A percentile compares a stretch with the other conserved stretches of the same genome.
Conservation (phyloP, 2,329 filamentous ascomycete species). For the Chalaropsis ovoidea region DNA sequence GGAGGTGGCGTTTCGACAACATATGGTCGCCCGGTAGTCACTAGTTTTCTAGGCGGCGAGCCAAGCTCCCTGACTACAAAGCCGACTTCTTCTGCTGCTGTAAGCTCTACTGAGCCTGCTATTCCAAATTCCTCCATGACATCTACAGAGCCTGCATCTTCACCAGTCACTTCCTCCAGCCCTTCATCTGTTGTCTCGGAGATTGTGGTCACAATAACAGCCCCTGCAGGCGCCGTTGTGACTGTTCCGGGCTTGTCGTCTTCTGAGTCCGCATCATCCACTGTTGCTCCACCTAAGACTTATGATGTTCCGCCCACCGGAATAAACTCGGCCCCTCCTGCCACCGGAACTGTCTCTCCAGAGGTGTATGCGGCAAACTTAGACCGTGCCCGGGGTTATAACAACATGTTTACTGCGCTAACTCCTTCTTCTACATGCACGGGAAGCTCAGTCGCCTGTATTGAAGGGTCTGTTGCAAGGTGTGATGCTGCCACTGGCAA, state of each 20-base stretch:
- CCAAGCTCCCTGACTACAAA: not conserved
- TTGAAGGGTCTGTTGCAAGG: conserved; percentile 40
- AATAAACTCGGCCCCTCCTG: conserved; percentile 32
- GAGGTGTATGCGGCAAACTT: conserved; percentile 39
- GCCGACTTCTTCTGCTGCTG: not conserved
- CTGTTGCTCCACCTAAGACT: conserved; percentile 28
- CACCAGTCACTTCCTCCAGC: not conserved
- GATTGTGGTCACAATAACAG: conserved; percentile 1
- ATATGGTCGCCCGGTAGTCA: not conserved
- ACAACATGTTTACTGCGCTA: conserved; percentile 39
- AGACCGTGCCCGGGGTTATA: conserved; percentile 38
- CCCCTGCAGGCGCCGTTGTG: conserved; percentile 7
- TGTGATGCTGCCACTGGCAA: conserved; percentile 36
- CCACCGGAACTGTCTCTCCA: conserved; percentile 36
- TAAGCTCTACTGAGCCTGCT: not conserved
- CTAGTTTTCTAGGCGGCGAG: not conserved
- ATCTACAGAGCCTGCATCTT: not conserved
- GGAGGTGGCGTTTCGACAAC: not conserved
- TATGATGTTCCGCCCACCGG: conserved; percentile 36
- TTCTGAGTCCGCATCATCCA: not conserved
- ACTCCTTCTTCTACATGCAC: conserved; percentile 40
- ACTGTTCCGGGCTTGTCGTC: conserved; percentile 1
- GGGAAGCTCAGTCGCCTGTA: conserved; percentile 42
- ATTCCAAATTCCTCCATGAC: not conserved
- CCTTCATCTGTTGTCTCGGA: not conserved